A percentile compares a stretch with the other conserved stretches of the same genome.
Evolutionary conservation across 73 alveolate genomes (phyloP).

Genomic region (Tetrahymena elliotti): DNA sequence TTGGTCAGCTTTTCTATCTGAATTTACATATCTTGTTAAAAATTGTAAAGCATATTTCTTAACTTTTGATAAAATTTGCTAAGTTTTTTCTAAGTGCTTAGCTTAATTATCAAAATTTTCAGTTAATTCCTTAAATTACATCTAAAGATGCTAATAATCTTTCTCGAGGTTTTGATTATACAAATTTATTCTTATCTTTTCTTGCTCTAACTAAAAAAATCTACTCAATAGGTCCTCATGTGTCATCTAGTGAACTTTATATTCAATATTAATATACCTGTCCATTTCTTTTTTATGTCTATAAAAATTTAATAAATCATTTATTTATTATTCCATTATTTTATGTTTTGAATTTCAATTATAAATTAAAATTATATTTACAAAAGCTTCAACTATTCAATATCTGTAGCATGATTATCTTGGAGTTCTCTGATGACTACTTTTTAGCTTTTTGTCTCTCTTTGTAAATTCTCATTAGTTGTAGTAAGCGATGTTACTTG

Average conservation of each 20-base stretch:
- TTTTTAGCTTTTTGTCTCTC: not conserved
- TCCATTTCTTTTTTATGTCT: not conserved
- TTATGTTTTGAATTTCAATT: not conserved
- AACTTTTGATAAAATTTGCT: not conserved
- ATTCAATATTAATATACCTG: not conserved
- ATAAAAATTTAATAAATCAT: not conserved
- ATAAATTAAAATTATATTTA: not conserved
- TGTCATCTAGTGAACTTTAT: not conserved
- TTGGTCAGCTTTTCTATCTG: not conserved
- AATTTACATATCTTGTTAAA: not conserved
- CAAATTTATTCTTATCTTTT: not conserved
- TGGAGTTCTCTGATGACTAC: not conserved
- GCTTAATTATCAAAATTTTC: not conserved
- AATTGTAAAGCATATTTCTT: not conserved
- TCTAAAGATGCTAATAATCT: not conserved
- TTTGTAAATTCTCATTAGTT: not conserved
- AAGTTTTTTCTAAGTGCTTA: not conserved
- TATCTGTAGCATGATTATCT: not conserved
- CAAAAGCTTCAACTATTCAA: not conserved
- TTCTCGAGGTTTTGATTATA: not conserved
- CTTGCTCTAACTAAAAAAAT: not conserved
- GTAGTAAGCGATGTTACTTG: not conserved
- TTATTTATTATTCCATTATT: not conserved
- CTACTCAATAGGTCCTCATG: not conserved
- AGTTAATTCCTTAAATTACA: not conserved